These are phyloP conservation scores for Dactylellina parvicollis DNA, from an alignment of 2,329 filamentous ascomycete species.

Conservation along the genomic window DNA sequence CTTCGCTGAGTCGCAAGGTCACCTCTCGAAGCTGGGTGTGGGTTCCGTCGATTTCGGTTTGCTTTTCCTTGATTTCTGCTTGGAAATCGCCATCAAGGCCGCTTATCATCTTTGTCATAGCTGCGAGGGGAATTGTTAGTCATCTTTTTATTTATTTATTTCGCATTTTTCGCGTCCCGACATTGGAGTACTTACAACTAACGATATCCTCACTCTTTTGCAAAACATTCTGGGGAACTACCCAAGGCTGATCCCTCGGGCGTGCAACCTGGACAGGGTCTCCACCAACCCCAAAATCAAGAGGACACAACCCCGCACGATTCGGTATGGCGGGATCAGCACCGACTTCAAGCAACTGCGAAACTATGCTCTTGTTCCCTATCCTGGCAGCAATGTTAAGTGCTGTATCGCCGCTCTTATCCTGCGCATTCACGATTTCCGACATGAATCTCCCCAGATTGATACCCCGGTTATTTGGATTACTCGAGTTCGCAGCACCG, in stretches of 20 bases:
- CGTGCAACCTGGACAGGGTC: constrained; percentile 66
- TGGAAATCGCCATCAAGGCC: constrained; percentile 83
- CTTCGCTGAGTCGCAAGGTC: constrained; percentile 79
- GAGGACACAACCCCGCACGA: constrained; percentile 82
- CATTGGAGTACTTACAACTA: constrained; percentile 70
- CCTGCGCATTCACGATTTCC: constrained; percentile 94
- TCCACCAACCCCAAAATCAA: constrained; percentile 92
- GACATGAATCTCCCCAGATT: constrained; percentile 92
- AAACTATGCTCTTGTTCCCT: constrained; percentile 92
- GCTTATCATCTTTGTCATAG: constrained; percentile 83
- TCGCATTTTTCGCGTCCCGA: background rate
- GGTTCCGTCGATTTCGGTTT: constrained; percentile 81
- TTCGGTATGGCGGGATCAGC: constrained; percentile 94
- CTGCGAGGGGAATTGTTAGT: constrained; percentile 63
- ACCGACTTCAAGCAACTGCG: constrained; percentile 93
- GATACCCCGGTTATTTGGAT: constrained; percentile 71
- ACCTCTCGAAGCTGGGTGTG: constrained; percentile 83
- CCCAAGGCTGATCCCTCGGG: constrained; percentile 61
- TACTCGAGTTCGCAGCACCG: constrained; percentile 64
- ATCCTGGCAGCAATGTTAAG: constrained; percentile 93
- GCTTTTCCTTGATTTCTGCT: constrained; percentile 81
- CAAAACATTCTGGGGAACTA: constrained; percentile 69
- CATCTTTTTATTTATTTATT: constrained; percentile 2
- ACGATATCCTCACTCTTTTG: constrained; percentile 84
- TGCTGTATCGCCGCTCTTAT: constrained; percentile 93